Percentiles rank a stretch among this genome's conserved stretches.
Conservation (phyloP, 257 asterid genomes). For the Solanum paucissectum region DNA sequence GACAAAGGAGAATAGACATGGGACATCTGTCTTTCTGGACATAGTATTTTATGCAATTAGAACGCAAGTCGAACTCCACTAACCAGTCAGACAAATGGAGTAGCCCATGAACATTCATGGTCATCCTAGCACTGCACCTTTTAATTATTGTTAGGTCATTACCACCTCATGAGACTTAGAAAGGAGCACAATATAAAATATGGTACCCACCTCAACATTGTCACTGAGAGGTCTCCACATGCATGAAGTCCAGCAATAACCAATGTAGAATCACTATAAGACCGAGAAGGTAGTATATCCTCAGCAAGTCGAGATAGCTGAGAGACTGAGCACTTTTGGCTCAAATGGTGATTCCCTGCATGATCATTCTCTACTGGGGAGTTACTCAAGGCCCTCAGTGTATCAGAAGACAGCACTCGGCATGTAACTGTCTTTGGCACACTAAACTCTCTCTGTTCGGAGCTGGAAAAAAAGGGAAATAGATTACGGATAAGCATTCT, state of each 20-base stretch:
- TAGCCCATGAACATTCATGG: background rate
- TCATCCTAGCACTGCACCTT: background rate
- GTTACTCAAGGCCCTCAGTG: constrained; percentile 46
- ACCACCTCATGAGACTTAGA: background rate
- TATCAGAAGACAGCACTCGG: constrained; percentile 49
- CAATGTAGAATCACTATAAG: constrained; percentile 30
- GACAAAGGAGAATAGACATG: background rate
- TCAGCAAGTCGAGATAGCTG: constrained; percentile 11
- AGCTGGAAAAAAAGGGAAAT: constrained; percentile 21
- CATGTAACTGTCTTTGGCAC: constrained; percentile 78
- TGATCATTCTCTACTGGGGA: constrained; percentile 25
- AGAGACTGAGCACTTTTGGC: constrained; percentile 6
- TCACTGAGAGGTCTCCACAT: constrained; percentile 92
- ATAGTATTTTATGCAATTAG: background rate
- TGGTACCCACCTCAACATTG: constrained; percentile 74
- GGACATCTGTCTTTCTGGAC: background rate
- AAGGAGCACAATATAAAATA: background rate
- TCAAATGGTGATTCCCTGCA: constrained; percentile 8
- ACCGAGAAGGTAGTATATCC: constrained; percentile 14
- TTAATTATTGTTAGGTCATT: background rate
- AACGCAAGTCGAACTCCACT: background rate
- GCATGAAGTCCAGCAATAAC: constrained; percentile 96
- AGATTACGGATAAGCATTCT: background rate
- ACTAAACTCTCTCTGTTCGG: constrained; percentile 24
- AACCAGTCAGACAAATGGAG: background rate